These are phyloP conservation scores for Mycena rosella DNA, from an alignment of 768 basidiomycete genomes.

Conservation along the genomic window DNA sequence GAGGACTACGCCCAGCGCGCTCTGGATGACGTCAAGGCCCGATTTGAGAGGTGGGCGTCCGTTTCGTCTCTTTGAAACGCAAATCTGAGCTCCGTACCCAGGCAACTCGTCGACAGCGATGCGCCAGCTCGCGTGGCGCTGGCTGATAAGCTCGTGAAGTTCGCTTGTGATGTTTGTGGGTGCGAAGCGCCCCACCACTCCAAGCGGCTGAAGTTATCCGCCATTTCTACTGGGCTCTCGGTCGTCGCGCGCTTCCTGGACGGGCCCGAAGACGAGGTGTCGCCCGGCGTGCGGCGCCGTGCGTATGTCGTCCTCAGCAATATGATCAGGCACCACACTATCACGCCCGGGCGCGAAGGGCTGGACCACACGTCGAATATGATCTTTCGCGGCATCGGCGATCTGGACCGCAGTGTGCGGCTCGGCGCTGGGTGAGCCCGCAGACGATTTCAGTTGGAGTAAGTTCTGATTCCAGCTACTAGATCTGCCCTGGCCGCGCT, in stretches of 20 bases:
- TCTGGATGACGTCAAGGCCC: slow-evolving; percentile 58
- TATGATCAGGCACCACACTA: slow-evolving; percentile 59
- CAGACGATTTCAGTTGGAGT: background rate
- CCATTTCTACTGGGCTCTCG: slow-evolving; percentile 50
- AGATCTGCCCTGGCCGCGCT: slow-evolving; percentile 66
- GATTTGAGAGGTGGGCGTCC: slow-evolving; percentile 55
- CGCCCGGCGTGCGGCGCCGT: slow-evolving; percentile 58
- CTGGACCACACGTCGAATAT: slow-evolving; percentile 52
- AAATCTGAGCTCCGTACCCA: slow-evolving; percentile 38
- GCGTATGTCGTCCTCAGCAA: slow-evolving; percentile 55
- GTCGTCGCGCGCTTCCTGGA: slow-evolving; percentile 58
- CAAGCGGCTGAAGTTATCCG: slow-evolving; percentile 42
- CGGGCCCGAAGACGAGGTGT: slow-evolving; percentile 61
- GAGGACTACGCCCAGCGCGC: slow-evolving; percentile 57
- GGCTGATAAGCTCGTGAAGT: slow-evolving; percentile 45
- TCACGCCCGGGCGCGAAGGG: slow-evolving; percentile 40
- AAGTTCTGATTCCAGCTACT: slow-evolving; percentile 3
- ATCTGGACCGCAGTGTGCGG: slow-evolving; percentile 70
- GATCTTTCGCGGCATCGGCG: slow-evolving; percentile 62
- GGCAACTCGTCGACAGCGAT: slow-evolving; percentile 52
- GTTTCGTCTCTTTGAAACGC: background rate
- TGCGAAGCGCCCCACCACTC: slow-evolving; percentile 47
- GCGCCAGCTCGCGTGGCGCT: slow-evolving; percentile 48
- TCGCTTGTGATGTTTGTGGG: slow-evolving; percentile 54
- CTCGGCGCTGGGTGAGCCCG: slow-evolving; percentile 74